Conservation (phyloP, 805 yeast genomes). For the Yamadazyma phyllophila region DNA sequence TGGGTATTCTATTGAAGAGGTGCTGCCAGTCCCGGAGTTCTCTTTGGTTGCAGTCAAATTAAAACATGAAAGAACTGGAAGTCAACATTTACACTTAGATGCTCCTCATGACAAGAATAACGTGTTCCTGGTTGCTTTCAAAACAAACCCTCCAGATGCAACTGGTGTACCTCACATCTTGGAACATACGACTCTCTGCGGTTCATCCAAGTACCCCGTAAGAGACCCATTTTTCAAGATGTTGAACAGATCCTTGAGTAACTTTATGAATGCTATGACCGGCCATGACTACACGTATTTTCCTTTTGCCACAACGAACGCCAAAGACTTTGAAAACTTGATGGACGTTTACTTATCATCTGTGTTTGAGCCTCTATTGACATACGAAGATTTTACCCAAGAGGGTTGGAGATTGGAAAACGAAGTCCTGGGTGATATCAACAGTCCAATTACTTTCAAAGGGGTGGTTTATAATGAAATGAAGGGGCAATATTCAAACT, state of each 20-base stretch:
- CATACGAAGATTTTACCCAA: conserved; percentile 80
- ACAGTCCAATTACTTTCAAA: conserved; percentile 69
- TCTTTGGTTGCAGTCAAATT: conserved; percentile 76
- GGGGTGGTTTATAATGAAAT: conserved; percentile 98
- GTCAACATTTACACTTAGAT: conserved; percentile 83
- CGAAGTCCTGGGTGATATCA: conserved; percentile 52
- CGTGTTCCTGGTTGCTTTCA: conserved; percentile 85
- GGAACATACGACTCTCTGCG: conserved; percentile 95
- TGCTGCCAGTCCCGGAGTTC: conserved; percentile 74
- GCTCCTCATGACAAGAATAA: conserved; percentile 76
- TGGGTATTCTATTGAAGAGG: conserved; percentile 67
- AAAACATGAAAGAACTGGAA: conserved; percentile 65
- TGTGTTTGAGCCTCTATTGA: conserved; percentile 76
- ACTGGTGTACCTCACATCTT: conserved; percentile 95
- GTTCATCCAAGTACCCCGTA: conserved; percentile 87
- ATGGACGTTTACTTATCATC: conserved; percentile 87
- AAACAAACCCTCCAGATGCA: conserved; percentile 91
- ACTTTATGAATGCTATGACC: conserved; percentile 99
- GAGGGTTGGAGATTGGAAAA: conserved; percentile 98
- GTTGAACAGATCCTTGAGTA: conserved; percentile 91
- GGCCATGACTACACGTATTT: conserved; percentile 95
- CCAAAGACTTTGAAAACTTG: conserved; percentile 74
- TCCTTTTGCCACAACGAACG: conserved; percentile 94
- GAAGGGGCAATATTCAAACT: conserved; percentile 95
- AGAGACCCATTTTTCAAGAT: conserved; percentile 97